Evolutionary conservation across 495 filamentous ascomycete genomes (phyloP).

Genomic region (Collariella sp.): DNA sequence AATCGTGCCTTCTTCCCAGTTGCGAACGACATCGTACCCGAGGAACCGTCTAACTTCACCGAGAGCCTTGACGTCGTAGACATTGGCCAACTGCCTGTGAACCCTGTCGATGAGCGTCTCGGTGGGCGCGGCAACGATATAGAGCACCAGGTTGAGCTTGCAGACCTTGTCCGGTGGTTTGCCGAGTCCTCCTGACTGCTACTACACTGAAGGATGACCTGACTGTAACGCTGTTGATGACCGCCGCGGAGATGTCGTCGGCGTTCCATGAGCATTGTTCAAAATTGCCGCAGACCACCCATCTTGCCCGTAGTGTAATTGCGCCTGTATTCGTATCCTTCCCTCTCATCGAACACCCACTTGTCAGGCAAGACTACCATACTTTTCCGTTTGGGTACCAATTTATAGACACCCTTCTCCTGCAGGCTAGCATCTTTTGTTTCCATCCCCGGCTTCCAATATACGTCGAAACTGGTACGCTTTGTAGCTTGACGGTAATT

Average conservation of each 20-base stretch:
- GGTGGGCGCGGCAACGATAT: background rate
- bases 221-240: background rate
- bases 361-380: background rate
- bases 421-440: background rate
- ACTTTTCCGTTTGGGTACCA: background rate
- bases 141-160: background rate
- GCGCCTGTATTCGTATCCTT: background rate
- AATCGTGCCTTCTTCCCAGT: background rate
- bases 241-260: background rate
- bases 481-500: conserved; percentile 20
- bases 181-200: background rate
- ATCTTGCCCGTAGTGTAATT: background rate
- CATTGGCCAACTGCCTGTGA: background rate
- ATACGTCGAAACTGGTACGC: background rate
- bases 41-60: background rate
- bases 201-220: background rate
- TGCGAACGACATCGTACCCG: background rate
- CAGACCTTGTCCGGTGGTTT: background rate
- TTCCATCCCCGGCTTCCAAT: background rate
- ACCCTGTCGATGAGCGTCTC: background rate
- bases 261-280: background rate
- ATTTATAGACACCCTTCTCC: background rate
- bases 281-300: conserved; percentile 1
- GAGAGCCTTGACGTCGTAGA: background rate
- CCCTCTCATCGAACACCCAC: conserved; percentile 3